phyloP scores from a whole-genome alignment of 2,329 filamentous ascomycete genomes.

The Thelonectria blattea region DNA sequence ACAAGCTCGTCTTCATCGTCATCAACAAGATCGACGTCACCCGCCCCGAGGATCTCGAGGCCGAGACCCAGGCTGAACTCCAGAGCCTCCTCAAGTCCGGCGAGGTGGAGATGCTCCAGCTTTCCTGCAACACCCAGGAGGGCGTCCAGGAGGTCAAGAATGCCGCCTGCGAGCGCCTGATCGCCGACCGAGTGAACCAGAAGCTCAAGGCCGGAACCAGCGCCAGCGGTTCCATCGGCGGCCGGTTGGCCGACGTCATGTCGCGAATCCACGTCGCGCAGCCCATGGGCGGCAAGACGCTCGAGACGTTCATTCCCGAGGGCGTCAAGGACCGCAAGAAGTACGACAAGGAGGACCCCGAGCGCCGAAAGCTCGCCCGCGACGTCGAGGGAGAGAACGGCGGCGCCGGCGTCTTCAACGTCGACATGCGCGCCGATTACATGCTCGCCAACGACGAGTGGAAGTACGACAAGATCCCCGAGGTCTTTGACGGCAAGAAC shows the following conservation, averaged over 20 bases:
- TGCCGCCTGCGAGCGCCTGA: slow-evolving; percentile 87
- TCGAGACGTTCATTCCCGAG: slow-evolving; percentile 88
- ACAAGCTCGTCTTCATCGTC: slow-evolving; percentile 96
- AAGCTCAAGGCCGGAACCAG: slow-evolving; percentile 93
- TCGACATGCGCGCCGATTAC: slow-evolving; percentile 90
- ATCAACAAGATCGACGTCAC: slow-evolving; percentile 98
- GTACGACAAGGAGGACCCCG: slow-evolving; percentile 89
- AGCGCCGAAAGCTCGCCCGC: slow-evolving; percentile 78
- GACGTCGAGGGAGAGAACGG: slow-evolving; percentile 93
- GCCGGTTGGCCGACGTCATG: slow-evolving; percentile 87
- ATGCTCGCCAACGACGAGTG: slow-evolving; percentile 86
- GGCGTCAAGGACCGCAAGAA: slow-evolving; percentile 81
- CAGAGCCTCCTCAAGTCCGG: slow-evolving; percentile 82
- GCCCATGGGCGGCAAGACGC: slow-evolving; percentile 79
- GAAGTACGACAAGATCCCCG: slow-evolving; percentile 96
- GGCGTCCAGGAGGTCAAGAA: slow-evolving; percentile 96
- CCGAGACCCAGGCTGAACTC: slow-evolving; percentile 77
- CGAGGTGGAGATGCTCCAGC: slow-evolving; percentile 90
- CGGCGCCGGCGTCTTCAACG: slow-evolving; percentile 93
- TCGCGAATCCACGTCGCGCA: slow-evolving; percentile 96
- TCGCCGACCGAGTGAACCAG: slow-evolving; percentile 91
- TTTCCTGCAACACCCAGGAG: slow-evolving; percentile 94
- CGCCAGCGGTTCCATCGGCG: slow-evolving; percentile 75
- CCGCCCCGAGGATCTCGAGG: slow-evolving; percentile 83
- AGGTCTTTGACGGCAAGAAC: slow-evolving; percentile 94